Conservation (phyloP, 2,329 filamentous ascomycete species). For the Exutisphaerella laricina region DNA sequence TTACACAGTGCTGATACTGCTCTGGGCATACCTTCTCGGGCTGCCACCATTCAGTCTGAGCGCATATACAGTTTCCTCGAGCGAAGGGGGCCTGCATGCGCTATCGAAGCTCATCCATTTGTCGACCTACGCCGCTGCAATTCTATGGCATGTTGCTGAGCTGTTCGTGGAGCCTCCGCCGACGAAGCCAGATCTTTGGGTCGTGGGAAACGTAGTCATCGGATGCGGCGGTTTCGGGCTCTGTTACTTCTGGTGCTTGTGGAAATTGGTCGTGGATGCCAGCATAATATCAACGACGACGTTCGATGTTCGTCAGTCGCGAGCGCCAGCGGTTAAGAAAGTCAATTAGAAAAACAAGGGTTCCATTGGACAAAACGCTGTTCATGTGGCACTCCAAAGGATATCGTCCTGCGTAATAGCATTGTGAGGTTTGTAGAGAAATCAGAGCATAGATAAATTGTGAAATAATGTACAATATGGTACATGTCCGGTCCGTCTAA, state of each 20-base stretch:
- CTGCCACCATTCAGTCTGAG: slow-evolving; percentile 71
- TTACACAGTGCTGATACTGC: slow-evolving; percentile 73
- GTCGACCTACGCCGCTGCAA: slow-evolving; percentile 70
- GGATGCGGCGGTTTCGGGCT: slow-evolving; percentile 79
- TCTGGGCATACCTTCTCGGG: slow-evolving; percentile 89
- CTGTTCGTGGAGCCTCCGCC: slow-evolving; percentile 61
- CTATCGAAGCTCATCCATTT: slow-evolving; percentile 62
- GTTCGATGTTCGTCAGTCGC: too few relatives aligned
- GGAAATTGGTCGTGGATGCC: slow-evolving; percentile 57
- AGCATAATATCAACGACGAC: too few relatives aligned
- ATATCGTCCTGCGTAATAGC: too few relatives aligned
- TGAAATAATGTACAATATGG: too few relatives aligned
- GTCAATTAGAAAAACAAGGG: too few relatives aligned
- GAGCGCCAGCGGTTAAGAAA: too few relatives aligned
- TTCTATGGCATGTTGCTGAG: slow-evolving; percentile 74
- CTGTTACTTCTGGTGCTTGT: slow-evolving; percentile 88
- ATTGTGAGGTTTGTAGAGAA: too few relatives aligned
- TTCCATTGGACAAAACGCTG: too few relatives aligned
- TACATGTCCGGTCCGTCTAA: too few relatives aligned
- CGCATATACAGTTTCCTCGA: slow-evolving; percentile 47
- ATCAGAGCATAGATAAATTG: too few relatives aligned
- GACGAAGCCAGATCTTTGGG: slow-evolving; percentile 87
- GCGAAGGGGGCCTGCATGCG: slow-evolving; percentile 22
- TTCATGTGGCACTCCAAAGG: too few relatives aligned
- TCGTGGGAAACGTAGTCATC: slow-evolving; percentile 81